These are phyloP conservation scores for Xylariaceae sp. DNA, from an alignment of 2,329 filamentous ascomycete genomes.

Conservation along the genomic window DNA sequence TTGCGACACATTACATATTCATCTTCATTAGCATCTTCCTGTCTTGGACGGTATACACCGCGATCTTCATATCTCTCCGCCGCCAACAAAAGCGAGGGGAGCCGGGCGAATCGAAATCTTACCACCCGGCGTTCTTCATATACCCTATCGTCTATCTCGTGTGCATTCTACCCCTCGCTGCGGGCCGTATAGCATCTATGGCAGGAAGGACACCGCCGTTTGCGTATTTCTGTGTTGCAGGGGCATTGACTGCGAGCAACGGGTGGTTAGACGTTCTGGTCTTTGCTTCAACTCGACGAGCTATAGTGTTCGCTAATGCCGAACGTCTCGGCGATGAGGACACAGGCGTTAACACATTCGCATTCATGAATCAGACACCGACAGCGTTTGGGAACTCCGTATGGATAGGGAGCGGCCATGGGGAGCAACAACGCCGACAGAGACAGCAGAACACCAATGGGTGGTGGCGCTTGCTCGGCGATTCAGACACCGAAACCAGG, in stretches of 20 bases:
- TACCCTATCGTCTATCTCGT: slow-evolving; percentile 67
- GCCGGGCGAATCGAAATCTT: slow-evolving; percentile 1
- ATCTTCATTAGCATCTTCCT: slow-evolving; percentile 44
- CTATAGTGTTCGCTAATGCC: slow-evolving; percentile 44
- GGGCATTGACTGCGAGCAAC: slow-evolving; percentile 54
- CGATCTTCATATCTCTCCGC: slow-evolving; percentile 35
- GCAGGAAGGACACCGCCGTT: slow-evolving; percentile 48
- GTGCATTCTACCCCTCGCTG: slow-evolving; percentile 64
- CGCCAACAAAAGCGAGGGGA: slow-evolving; percentile 17
- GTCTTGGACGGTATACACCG: slow-evolving; percentile 34
- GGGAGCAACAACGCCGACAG: slow-evolving; percentile 9
- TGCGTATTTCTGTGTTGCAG: slow-evolving; percentile 55
- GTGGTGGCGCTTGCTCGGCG: slow-evolving; percentile 20
- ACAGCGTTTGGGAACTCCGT: slow-evolving; percentile 29
- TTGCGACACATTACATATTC: slow-evolving; percentile 61
- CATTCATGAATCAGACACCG: slow-evolving; percentile 41
- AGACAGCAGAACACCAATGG: slow-evolving; percentile 13
- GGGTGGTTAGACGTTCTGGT: slow-evolving; percentile 53
- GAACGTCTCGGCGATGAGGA: slow-evolving; percentile 34
- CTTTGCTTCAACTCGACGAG: slow-evolving; percentile 48
- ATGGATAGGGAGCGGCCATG: slow-evolving; percentile 27
- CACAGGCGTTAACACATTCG: slow-evolving; percentile 49
- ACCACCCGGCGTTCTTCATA: slow-evolving; percentile 54
- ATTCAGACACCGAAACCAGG: slow-evolving; percentile 11
- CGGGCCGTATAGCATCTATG: slow-evolving; percentile 61